Percentiles rank a stretch among this genome's conserved stretches.
phyloP scores from a whole-genome alignment of 176 grass and related monocot species.

The Triticum urartu region DNA sequence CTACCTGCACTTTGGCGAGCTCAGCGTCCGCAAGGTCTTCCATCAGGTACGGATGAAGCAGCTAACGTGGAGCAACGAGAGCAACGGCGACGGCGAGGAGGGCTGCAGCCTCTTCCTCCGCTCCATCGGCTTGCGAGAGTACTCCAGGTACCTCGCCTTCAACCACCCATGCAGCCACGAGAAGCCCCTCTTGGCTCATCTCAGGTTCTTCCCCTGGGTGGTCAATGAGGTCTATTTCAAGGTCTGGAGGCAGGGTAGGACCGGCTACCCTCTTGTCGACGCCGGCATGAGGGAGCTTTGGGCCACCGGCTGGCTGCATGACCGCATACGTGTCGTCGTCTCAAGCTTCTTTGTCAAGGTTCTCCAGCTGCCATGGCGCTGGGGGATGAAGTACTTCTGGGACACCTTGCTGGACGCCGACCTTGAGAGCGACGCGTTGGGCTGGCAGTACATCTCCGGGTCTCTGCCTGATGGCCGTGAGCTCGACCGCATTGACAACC shows the following conservation, averaged over 20 bases:
- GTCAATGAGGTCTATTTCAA: slow-evolving; percentile 80
- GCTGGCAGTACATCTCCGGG: slow-evolving; percentile 98
- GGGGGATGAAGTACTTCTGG: slow-evolving; percentile 99
- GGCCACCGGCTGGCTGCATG: slow-evolving; percentile 97
- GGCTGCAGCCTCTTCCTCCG: slow-evolving; percentile 83
- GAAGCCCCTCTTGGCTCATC: slow-evolving; percentile 76
- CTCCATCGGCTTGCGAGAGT: slow-evolving; percentile 83
- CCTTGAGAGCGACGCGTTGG: slow-evolving; percentile 94
- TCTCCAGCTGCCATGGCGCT: slow-evolving; percentile 92
- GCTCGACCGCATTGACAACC: slow-evolving; percentile 92
- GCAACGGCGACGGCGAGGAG: slow-evolving; percentile 78
- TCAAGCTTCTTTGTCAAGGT: slow-evolving; percentile 98
- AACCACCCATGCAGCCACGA: slow-evolving; percentile 94
- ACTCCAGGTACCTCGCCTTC: slow-evolving; percentile 94
- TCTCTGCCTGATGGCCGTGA: slow-evolving; percentile 88
- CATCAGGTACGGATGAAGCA: slow-evolving; percentile 95
- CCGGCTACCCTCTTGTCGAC: slow-evolving; percentile 92
- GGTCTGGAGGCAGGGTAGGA: slow-evolving; percentile 91
- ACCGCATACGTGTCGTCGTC: slow-evolving; percentile 88
- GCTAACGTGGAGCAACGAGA: slow-evolving; percentile 80
- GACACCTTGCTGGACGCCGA: slow-evolving; percentile 96
- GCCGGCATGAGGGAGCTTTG: slow-evolving; percentile 98
- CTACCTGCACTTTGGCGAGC: slow-evolving; percentile 89
- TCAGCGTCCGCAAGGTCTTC: slow-evolving; percentile 96
- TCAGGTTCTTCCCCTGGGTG: slow-evolving; percentile 96